Percentiles rank a stretch among this genome's conserved stretches.
Evolutionary conservation across 1,139 yeast species (phyloP).

Genomic region (Geotrichum histeridarum): DNA sequence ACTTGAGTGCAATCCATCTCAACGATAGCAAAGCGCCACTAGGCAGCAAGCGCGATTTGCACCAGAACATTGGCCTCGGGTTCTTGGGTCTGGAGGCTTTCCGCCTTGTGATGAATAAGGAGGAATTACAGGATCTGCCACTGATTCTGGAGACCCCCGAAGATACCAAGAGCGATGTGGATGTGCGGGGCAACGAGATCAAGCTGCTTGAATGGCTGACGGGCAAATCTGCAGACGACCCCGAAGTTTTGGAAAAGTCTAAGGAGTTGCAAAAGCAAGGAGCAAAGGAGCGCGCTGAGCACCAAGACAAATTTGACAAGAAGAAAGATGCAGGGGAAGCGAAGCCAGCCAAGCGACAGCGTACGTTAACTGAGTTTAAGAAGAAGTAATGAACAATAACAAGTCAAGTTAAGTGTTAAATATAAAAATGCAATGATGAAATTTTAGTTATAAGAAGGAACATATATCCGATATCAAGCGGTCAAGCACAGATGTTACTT

Average conservation of each 20-base stretch:
- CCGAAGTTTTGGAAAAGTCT: slow-evolving; percentile 49
- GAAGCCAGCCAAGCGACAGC: slow-evolving; percentile 14
- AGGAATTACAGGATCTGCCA: slow-evolving; percentile 61
- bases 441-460: not conserved
- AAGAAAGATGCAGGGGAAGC: slow-evolving; percentile 23
- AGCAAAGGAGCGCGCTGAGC: slow-evolving; percentile 32
- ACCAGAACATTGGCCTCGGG: slow-evolving; percentile 84
- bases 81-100: slow-evolving; percentile 83
- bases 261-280: slow-evolving; percentile 46
- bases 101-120: slow-evolving; percentile 66
- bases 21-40: slow-evolving; percentile 94
- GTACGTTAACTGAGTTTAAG: slow-evolving; percentile 3
- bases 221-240: slow-evolving; percentile 51
- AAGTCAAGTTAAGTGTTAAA: not conserved
- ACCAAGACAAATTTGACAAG: slow-evolving; percentile 29
- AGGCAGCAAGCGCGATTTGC: slow-evolving; percentile 86
- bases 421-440: slow-evolving; percentile 1
- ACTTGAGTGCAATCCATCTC: slow-evolving; percentile 73
- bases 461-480: no score
- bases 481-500: not conserved
- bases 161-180: slow-evolving; percentile 45
- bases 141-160: slow-evolving; percentile 87
- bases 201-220: slow-evolving; percentile 60
- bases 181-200: slow-evolving; percentile 74
- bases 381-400: not conserved